These are phyloP conservation scores for Ophiognomonia clavigignenti-juglandacearum DNA, from an alignment of 2,329 filamentous ascomycete species.

Conservation along the genomic window DNA sequence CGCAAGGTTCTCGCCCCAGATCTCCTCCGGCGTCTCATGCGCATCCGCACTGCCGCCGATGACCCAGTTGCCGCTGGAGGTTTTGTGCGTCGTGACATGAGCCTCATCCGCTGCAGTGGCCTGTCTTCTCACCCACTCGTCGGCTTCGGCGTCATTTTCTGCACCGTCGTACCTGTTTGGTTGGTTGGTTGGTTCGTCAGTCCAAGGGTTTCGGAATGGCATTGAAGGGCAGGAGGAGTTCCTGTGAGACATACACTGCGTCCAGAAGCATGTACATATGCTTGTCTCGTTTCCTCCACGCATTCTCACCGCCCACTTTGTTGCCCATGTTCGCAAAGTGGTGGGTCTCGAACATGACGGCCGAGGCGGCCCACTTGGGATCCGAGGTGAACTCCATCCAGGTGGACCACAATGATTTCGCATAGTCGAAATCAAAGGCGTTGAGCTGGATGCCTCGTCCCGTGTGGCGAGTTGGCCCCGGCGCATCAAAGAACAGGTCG, in stretches of 20 bases:
- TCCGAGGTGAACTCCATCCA: neutral
- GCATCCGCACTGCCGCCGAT: neutral
- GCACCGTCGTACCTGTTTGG: neutral
- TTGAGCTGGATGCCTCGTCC: neutral
- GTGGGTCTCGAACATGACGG: neutral
- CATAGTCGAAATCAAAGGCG: neutral
- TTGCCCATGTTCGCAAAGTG: neutral
- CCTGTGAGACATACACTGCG: neutral
- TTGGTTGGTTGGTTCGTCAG: too few species aligned
- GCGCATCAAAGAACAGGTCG: neutral
- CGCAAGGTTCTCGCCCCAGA: neutral
- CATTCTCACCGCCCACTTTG: constrained; percentile 2
- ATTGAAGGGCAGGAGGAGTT: too few species aligned
- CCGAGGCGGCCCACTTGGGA: neutral
- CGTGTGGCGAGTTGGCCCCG: neutral
- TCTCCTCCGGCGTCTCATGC: neutral
- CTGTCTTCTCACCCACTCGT: neutral
- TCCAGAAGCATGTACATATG: constrained; percentile 1
- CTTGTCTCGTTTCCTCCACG: neutral
- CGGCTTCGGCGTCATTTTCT: neutral
- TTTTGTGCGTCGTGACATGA: neutral
- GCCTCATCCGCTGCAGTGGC: neutral
- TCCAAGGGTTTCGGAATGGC: too few species aligned
- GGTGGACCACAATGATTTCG: neutral
- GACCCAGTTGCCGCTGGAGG: neutral